Base-by-base conservation (phyloP, 2,329 filamentous ascomycete species). In the Fusarium setosum region DNA sequence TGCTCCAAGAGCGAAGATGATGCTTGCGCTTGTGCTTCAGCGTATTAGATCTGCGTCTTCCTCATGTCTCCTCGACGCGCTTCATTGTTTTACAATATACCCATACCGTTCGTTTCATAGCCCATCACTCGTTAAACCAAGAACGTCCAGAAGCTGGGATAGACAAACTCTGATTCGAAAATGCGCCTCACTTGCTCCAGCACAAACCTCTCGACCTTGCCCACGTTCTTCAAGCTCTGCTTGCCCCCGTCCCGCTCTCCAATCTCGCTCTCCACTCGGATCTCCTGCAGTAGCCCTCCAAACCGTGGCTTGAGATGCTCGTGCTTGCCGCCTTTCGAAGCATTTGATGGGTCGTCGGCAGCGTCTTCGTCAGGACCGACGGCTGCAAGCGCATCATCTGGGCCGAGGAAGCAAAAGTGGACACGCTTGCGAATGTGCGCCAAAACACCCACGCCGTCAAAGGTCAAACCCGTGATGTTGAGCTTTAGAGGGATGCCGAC, bases 131-230 rank as follows among this genome's bases (percentile, higher is more conserved):
- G 48, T 73, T 79, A 97, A 41, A 98, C 90, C 72, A 99, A 81
- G 77, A 98, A 97, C 1, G 95, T 98, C 94, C 95, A 98, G 79
- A 96, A 98, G 78, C 94, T 97, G 41, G 96, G 96, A 80, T 97
- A 98, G 63, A 98, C 94, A 80, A 98, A 96, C 77, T 99, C 96
- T 75, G 98, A 96, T 79, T 99, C 96, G 74, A 99, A 98, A 71
- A 99, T 98, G 74, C 94, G 88, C 75, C 95, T 89, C 63, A 99
- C 96, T 79, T 98, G 95, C 77, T 98, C 95, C 60, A 99, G 84
- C 56, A 99, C 93, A 77, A 99, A 99, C 72, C 93, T 92, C 82
- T 99, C 96, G 58, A 99, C 96, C 83, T 99, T 99, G 59, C 96
- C 95, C 48, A 99, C 95, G 76, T 99, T 99, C 84, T 97, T 98